Evolutionary conservation across 306 rosid genomes (phyloP).

Genomic region (Arachis stenosperma): DNA sequence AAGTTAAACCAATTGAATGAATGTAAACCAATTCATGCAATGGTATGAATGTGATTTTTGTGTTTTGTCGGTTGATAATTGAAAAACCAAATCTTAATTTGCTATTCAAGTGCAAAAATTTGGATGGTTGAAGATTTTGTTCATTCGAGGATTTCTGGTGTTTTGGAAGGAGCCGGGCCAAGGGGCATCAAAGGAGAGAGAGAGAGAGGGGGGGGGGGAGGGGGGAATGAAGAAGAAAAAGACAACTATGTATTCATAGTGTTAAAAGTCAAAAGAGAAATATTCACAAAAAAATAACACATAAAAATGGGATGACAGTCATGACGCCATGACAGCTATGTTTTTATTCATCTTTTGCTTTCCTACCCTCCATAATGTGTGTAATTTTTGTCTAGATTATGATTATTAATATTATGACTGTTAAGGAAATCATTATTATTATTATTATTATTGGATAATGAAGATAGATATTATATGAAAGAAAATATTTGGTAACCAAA

Average conservation of each 20-base stretch:
- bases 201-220: conserved; percentile 13
- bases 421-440: no score
- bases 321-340: conserved; percentile 17
- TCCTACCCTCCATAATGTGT: not conserved
- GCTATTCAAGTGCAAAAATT: conserved; percentile 37
- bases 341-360: conserved; percentile 17
- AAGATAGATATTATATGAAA: no score
- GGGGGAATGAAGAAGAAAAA: conserved; percentile 53
- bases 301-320: not conserved
- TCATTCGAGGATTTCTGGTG: conserved; percentile 38
- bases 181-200: conserved; percentile 53
- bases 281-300: conserved; percentile 55
- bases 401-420: no score
- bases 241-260: conserved; percentile 35
- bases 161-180: not conserved
- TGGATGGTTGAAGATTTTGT: conserved; percentile 35
- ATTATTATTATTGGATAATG: no score
- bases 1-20: conserved; percentile 35
- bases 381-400: not conserved
- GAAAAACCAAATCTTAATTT: not conserved
- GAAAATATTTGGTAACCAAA: no score
- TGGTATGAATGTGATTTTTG: not conserved
- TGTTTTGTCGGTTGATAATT: no score
- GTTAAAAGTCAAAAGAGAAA: conserved; percentile 44
- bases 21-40: conserved; percentile 47